Evolutionary conservation across 176 grass and related monocot species (phyloP).

Genomic region (Eragrostis curvula): DNA sequence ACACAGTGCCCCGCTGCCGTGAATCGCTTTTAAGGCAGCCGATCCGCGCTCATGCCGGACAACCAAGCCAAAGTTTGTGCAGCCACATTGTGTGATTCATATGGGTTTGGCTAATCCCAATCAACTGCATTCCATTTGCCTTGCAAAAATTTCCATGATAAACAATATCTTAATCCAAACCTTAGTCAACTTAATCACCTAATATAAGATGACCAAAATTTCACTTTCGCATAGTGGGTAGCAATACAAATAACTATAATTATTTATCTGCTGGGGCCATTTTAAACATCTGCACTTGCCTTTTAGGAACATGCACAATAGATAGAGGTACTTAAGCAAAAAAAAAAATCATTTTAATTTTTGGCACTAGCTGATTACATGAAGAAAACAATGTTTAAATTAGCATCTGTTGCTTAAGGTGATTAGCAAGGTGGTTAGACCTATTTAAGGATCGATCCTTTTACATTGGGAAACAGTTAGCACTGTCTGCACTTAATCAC

Average conservation of each 20-base stretch:
- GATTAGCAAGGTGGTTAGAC: no score
- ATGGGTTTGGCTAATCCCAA: not conserved
- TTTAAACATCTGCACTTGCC: not conserved
- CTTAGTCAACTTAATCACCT: not conserved
- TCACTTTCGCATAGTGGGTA: not conserved
- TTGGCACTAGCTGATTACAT: no score
- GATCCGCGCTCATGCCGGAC: not conserved
- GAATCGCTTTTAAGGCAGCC: no score
- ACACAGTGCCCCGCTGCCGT: no score
- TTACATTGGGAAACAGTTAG: no score
- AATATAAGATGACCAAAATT: not conserved
- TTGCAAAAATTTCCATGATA: not conserved
- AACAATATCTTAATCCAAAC: not conserved
- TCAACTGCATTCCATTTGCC: not conserved
- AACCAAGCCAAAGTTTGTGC: not conserved
- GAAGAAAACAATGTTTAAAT: no score
- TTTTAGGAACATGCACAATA: not conserved
- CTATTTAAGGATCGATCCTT: no score
- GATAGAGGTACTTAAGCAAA: no score
- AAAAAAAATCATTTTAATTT: no score
- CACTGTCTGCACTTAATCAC: no score
- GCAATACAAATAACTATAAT: not conserved
- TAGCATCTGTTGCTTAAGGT: no score
- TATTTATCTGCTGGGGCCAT: not conserved
- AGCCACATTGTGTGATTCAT: not conserved